Evolutionary conservation across 176 grass and related monocot genomes (phyloP).

Genomic region (Cymbopogon citratus): DNA sequence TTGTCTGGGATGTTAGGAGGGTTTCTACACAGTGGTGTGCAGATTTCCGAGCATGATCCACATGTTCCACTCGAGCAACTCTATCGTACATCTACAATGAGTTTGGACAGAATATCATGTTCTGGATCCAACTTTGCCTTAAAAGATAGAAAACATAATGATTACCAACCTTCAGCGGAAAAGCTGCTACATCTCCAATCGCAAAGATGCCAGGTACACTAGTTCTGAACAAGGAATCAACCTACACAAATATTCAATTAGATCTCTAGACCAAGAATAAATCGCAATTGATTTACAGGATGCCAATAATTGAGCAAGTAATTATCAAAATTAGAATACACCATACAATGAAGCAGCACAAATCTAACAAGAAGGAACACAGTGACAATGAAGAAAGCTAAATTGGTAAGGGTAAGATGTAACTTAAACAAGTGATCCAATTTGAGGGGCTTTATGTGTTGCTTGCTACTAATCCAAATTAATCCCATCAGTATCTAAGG

Average conservation of each 20-base stretch:
- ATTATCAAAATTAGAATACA: not conserved
- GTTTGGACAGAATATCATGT: not conserved
- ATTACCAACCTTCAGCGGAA: slow-evolving; percentile 71
- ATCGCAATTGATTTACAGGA: not conserved
- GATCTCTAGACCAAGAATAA: slow-evolving; percentile 15
- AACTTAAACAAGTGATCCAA: not conserved
- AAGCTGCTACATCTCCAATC: slow-evolving; percentile 94
- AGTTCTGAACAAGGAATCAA: slow-evolving; percentile 89
- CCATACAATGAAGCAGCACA: not conserved
- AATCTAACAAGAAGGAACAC: not conserved
- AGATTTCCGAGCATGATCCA: slow-evolving; percentile 97
- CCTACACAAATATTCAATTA: slow-evolving; percentile 44
- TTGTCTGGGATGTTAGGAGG: slow-evolving; percentile 76
- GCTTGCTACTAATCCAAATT: not conserved
- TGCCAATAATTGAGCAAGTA: not conserved
- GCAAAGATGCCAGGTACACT: slow-evolving; percentile 80
- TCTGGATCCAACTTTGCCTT: not conserved
- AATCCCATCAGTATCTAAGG: not conserved
- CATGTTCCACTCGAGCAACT: slow-evolving; percentile 82
- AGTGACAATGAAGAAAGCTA: not conserved
- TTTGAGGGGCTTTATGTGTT: not conserved
- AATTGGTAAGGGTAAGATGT: not conserved
- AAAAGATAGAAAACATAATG: not conserved
- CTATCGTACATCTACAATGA: slow-evolving; percentile 32
- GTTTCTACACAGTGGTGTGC: slow-evolving; percentile 83